These are phyloP conservation scores for Rhynchosporium agropyri DNA, from an alignment of 2,329 filamentous ascomycete species.

Conservation along the genomic window DNA sequence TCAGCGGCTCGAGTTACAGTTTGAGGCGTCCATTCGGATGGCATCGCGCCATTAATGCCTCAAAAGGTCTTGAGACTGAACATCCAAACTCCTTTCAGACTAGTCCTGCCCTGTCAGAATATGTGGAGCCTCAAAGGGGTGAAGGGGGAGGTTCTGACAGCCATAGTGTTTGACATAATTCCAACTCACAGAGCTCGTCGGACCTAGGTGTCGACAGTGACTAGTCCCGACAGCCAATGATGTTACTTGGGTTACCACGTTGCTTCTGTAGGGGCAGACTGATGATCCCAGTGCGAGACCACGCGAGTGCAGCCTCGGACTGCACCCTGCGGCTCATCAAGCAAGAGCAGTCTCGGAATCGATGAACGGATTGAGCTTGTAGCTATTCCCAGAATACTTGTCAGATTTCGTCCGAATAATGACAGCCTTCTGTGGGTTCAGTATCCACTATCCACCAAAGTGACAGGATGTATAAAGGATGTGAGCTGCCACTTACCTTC, in stretches of 20 bases:
- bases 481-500: constrained; percentile 19
- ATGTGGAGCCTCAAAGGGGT: constrained; percentile 2
- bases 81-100: constrained; percentile 18
- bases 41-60: constrained; percentile 13
- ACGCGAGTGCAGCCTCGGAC: background rate
- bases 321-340: constrained; percentile 14
- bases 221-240: background rate
- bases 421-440: background rate
- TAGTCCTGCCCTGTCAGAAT: constrained; percentile 20
- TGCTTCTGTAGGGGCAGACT: constrained; percentile 1
- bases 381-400: background rate
- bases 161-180: constrained; percentile 5
- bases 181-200: background rate
- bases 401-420: constrained; percentile 12
- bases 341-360: constrained; percentile 14
- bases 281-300: background rate
- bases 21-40: background rate
- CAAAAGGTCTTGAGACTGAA: constrained; percentile 9
- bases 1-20: constrained; percentile 8
- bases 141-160: constrained; percentile 9
- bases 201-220: background rate
- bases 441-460: constrained; percentile 3
- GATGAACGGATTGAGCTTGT: background rate
- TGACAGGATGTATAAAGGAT: constrained; percentile 30
- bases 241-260: background rate